Evolutionary conservation across 2,329 filamentous ascomycete species (phyloP), one percentile per base, ranked within the genome.

Genomic region (Dothistroma pini): DNA sequence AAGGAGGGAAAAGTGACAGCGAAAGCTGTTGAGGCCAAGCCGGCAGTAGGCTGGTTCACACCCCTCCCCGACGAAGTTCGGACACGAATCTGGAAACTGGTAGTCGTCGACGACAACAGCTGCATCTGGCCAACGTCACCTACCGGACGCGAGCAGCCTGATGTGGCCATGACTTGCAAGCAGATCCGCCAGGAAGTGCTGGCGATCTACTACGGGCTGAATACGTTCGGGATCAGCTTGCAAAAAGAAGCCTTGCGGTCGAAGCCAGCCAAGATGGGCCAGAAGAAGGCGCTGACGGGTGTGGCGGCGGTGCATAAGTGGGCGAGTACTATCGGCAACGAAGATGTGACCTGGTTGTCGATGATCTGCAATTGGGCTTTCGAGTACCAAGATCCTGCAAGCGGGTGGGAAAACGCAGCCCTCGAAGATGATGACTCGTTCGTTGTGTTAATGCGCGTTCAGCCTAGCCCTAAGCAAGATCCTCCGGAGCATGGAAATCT

Each of bases 121-220:
- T 69, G 68, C 56, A 54, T 70, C 34, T 66, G 62, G 34, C 68
- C 68, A 1, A 62, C 61, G 2, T 55, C 47, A 7, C 25, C 14
- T 6, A 59, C 50, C 0, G 68, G 63, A 9, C 44, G 59, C 1
- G 66, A 71, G 34, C 70, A 72, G 56, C 68, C 70, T 10, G 70
- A 70, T 51, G 41, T 71, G 11, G 64, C 66, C 0, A 68, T 70
- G 64, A 65, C 65, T 1, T 60, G 54, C 22, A 60, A 56, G 12
- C 58, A 66, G 35, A 57, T 71, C n/a, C 62, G 71, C 0, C 44
- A 49, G 6, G 69, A 70, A 14, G 68, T 68, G 4, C 49, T 71
- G 54, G 63, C 64, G 5, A 58, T 71, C 22, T 70, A 63, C 53
- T 72, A 72, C 50, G 59, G 58, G 10, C 63, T 67, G 56, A 71